Base-by-base conservation (phyloP, 2,329 filamentous ascomycete species). In the Lizonia empirigonia region DNA sequence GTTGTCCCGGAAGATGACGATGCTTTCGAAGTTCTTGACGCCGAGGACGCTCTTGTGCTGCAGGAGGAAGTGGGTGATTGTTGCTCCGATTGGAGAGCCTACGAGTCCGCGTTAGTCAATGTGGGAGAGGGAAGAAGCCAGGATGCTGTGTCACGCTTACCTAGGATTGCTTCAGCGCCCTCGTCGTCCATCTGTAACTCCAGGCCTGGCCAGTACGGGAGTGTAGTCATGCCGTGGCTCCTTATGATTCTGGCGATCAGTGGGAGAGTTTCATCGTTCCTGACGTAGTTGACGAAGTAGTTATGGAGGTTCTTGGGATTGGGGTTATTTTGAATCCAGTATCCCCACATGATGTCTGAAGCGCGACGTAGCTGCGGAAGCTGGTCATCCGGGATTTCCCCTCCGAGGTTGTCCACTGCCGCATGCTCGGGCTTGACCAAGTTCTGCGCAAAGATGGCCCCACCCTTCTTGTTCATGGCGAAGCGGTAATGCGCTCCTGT, bases 161-260 rank as follows among this genome's bases (percentile, higher is more conserved):
- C 57, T 8, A 61, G 45, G n/a, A 63, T 16, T 18, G 50, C 53
- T 5, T 50, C 9, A 6, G 42, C 54, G 9, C 46, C 55, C 9
- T 56, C 32, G 1, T 24, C 36, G 8, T 36, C 30, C 12, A 53
- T 52, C 9, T 32, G 10, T n/a, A 59, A 40, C 16, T 41, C 34
- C 7, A 50, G 7, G 2, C 58, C 58, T 7, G 60, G 60, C 60
- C 60, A 63, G 13, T 32, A 35, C 10, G 53, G 49, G 7, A 53
- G 13, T 27, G 15, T 22, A 12, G 4, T n/a, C 4, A 29, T 7
- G 6, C 18, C 24, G 12, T n/a, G 24, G 7, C 30, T 29, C 19
- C 8, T 20, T n/a, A 52, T n/a, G 10, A 33, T 12, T 7, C 20
- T 19, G 6, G 18, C 23, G 9, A 53, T 34, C 15, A 53, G 24